Conservation (phyloP, 208 protist genomes). For the Leishmania amazonensis region DNA sequence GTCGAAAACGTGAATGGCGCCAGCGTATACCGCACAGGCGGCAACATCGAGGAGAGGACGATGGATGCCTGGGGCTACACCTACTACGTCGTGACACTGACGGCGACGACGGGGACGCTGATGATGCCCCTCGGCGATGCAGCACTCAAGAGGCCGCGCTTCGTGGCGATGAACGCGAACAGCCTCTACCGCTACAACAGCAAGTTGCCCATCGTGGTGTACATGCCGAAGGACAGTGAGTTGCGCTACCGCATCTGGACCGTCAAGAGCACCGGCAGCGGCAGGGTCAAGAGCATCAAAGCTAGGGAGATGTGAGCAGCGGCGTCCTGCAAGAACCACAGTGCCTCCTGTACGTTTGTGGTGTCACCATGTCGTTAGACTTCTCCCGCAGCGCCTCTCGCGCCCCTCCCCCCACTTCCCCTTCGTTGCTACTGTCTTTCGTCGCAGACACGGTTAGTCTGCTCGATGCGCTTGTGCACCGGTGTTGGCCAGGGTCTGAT, state of each 20-base stretch:
- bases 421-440: too few species aligned
- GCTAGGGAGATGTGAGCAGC: slow-evolving; percentile 4
- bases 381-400: background rate
- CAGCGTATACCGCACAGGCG: slow-evolving; percentile 48
- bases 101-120: slow-evolving; percentile 13
- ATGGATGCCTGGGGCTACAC: slow-evolving; percentile 69
- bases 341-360: background rate
- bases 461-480: too few species aligned
- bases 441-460: too few species aligned
- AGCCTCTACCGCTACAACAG: slow-evolving; percentile 53
- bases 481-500: background rate
- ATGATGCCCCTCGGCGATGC: slow-evolving; percentile 44
- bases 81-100: slow-evolving; percentile 35
- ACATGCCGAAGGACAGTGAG: slow-evolving; percentile 46
- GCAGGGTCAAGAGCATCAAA: slow-evolving; percentile 6
- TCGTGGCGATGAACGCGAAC: slow-evolving; percentile 26
- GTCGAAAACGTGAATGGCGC: slow-evolving; percentile 45
- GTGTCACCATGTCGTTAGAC: background rate
- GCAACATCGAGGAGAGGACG: slow-evolving; percentile 49
- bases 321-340: background rate
- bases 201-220: slow-evolving; percentile 60
- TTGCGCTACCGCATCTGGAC: slow-evolving; percentile 63
- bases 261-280: slow-evolving; percentile 6
- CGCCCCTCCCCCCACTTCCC: too few species aligned
- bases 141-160: slow-evolving; percentile 35